phyloP scores from a whole-genome alignment of 2,329 filamentous ascomycete species.

The Penicillium vulpinum region DNA sequence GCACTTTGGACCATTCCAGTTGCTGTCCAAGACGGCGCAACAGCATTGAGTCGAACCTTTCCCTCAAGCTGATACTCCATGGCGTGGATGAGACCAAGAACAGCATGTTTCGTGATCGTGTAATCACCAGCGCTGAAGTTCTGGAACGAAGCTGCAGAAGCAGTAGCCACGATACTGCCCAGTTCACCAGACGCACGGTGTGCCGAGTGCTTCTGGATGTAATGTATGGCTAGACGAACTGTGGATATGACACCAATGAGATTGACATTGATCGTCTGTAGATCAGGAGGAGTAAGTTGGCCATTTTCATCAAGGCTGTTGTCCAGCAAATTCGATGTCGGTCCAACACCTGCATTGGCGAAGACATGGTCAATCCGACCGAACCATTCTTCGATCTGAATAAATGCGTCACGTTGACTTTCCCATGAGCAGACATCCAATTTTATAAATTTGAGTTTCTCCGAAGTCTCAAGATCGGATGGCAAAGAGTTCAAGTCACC shows the following conservation, averaged over 20 bases:
- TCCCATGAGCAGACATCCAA: slow-evolving; percentile 54
- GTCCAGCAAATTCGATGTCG: slow-evolving; percentile 49
- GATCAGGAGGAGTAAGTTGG: slow-evolving; percentile 49
- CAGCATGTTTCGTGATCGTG: slow-evolving; percentile 55
- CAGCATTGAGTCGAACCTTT: slow-evolving; percentile 57
- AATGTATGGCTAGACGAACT: slow-evolving; percentile 49
- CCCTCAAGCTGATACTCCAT: slow-evolving; percentile 44
- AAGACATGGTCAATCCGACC: slow-evolving; percentile 51
- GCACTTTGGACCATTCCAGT: slow-evolving; percentile 50
- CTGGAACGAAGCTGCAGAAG: slow-evolving; percentile 54
- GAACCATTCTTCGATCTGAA: slow-evolving; percentile 46
- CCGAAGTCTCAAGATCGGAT: slow-evolving; percentile 16
- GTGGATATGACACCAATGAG: slow-evolving; percentile 54
- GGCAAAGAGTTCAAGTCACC: slow-evolving; percentile 53
- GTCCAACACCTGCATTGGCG: slow-evolving; percentile 58
- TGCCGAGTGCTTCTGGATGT: slow-evolving; percentile 49
- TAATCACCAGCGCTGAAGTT: slow-evolving; percentile 56
- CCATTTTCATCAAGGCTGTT: slow-evolving; percentile 53
- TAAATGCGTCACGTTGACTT: slow-evolving; percentile 55
- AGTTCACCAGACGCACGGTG: slow-evolving; percentile 38
- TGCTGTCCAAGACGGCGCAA: slow-evolving; percentile 58
- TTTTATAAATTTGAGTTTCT: slow-evolving; percentile 44
- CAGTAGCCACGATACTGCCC: slow-evolving; percentile 55
- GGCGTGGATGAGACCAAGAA: slow-evolving; percentile 55
- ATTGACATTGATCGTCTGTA: slow-evolving; percentile 52